Percentiles rank a stretch among this genome's conserved stretches.
Conservation (phyloP, 805 yeast genomes). For the Saturnispora bothae region DNA sequence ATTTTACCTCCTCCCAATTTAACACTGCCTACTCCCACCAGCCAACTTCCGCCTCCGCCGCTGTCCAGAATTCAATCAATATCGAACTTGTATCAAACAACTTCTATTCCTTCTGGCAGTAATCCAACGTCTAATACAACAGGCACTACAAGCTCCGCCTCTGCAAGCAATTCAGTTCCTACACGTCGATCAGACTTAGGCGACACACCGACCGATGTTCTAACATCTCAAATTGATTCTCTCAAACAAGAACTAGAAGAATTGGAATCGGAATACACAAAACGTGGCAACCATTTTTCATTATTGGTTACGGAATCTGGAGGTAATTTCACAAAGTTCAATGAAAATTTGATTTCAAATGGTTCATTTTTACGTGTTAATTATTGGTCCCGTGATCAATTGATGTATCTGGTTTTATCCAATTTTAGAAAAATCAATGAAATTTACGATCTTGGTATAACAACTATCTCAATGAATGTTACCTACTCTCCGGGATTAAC, state of each 20-base stretch:
- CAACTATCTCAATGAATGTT: too few relatives aligned
- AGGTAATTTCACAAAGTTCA: not conserved
- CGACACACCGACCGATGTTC: not conserved
- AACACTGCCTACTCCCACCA: not conserved
- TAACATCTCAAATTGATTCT: not conserved
- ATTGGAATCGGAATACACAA: not conserved
- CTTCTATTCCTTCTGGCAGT: not conserved
- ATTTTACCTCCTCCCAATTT: not conserved
- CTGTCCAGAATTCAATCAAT: not conserved
- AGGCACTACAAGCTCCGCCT: not conserved
- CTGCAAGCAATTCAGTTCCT: not conserved
- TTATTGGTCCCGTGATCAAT: conserved; percentile 5
- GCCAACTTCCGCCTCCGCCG: not conserved
- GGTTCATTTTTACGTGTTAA: conserved; percentile 6
- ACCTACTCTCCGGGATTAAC: not conserved
- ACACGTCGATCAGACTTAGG: not conserved
- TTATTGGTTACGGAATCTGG: not conserved
- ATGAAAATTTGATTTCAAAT: not conserved
- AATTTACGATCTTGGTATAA: not conserved
- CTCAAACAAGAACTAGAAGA: conserved; percentile 1
- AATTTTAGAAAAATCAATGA: not conserved
- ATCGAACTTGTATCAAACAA: not conserved
- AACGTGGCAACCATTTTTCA: conserved; percentile 2
- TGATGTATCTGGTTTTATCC: not conserved
- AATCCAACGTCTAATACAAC: not conserved